Evolutionary conservation across 371 early-diverging fungal species (phyloP), one percentile per base, ranked within the genome.

Genomic region (Funneliformis caledonium): DNA sequence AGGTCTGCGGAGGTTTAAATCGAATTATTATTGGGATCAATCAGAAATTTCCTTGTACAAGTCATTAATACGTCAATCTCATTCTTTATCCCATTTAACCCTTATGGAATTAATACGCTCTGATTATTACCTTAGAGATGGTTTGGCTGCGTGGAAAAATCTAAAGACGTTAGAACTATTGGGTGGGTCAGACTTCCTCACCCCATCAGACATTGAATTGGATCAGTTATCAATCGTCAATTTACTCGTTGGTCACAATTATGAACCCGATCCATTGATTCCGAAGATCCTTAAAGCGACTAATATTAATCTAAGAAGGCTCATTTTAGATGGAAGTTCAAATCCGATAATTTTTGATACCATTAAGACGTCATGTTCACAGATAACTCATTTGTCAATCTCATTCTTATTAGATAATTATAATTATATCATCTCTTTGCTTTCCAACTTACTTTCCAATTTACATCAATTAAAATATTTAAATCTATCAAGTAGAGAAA

Each of bases 321-420:
- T 70, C 4, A 26, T 45, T n/a, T 70, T 43, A 43, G 16, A 43
- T 16, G 37, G 43, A 22, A 70, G 45, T 70, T 37, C 22, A 11
- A 70, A 42, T n/a, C n/a, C 70, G 1, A 43, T 8, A 7, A 16
- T 70, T 19, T 43, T 70, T 42, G 45, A 70, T 7, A 2, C 45
- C 0, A 70, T 70, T 26, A 43, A 42, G 45, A 22, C 43, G n/a
- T n/a, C 16, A n/a, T 70, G 70, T 47, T 22, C 70, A 47, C 19
- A 70, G n/a, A 19, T 70, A n/a, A 70, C 70, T n/a, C 70, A 70
- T 70, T 22, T 70, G n/a, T 43, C 70, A n/a, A 43, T 70, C 3
- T 11, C 26, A 22, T n/a, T 70, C 2, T 70, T 22, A 43, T 52
- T 52, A 52, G 56, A 52, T 52, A 16, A 52, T 52, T 52, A 52